Percentiles rank a stretch among this genome's conserved stretches.
These are phyloP conservation scores for Xerocomellus chrysenteron DNA, from an alignment of 768 basidiomycete genomes.

Conservation along the genomic window DNA sequence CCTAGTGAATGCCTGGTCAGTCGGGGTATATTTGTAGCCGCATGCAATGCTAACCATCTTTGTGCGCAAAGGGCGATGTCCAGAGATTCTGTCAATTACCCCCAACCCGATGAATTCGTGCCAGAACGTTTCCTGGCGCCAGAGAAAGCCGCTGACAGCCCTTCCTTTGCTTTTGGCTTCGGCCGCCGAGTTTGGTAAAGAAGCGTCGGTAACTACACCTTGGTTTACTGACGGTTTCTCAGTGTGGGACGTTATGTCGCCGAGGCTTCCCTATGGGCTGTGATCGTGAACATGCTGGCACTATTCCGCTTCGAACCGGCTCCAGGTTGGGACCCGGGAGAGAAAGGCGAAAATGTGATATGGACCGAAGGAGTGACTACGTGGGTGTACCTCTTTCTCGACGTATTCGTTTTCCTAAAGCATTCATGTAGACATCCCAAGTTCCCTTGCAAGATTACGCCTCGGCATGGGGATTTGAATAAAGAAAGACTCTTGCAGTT, in stretches of 20 bases:
- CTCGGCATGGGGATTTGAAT: not conserved
- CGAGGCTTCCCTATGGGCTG: constrained; percentile 32
- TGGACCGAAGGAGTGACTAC: constrained; percentile 13
- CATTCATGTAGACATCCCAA: not conserved
- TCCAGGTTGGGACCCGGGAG: not conserved
- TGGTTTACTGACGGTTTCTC: not conserved
- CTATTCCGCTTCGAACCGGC: constrained; percentile 4
- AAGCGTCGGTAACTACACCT: not conserved
- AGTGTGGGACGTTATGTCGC: constrained; percentile 42
- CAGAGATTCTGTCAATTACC: constrained; percentile 34
- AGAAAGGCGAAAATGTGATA: constrained; percentile 3
- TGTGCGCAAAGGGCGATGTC: constrained; percentile 27
- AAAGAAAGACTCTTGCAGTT: not conserved
- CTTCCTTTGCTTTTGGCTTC: constrained; percentile 26
- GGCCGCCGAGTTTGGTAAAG: constrained; percentile 38
- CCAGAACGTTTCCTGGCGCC: constrained; percentile 32
- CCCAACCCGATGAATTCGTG: constrained; percentile 33
- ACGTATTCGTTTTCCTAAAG: not conserved
- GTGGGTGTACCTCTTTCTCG: not conserved
- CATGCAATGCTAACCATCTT: not conserved
- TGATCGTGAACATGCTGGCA: constrained; percentile 8
- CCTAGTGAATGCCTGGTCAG: constrained; percentile 6
- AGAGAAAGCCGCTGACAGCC: not conserved
- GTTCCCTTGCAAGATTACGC: not conserved
- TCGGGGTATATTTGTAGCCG: not conserved